Base-by-base conservation (phyloP, 345 rosid species). In the Eucalyptus urophylla region DNA sequence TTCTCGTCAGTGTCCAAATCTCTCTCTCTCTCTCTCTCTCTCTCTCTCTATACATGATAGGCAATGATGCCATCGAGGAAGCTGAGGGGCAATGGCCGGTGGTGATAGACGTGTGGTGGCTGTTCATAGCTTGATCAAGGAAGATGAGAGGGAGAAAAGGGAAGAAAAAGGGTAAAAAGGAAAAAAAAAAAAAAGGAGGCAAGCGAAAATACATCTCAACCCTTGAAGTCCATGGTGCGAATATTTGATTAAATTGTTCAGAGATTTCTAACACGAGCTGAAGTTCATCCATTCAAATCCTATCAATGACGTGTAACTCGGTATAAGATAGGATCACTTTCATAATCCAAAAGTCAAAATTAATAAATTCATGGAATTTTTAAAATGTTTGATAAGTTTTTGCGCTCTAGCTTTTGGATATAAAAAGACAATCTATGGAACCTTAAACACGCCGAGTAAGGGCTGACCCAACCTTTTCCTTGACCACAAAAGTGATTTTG, bases 131-230 rank as follows among this genome's bases (percentile, higher is more conserved):
- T n/a, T n/a, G 37, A 65, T 65, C 76, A n/a, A 65, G 37, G 76
- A n/a, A n/a, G 19, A 65, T 14, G 6, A 14, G 31, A 65, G 76
- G 19, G 16, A 29, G 33, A 6, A 29, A 62, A 29, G 10, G 37
- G 8, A 29, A 62, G 17, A 60, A 27, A 60, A 29, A 13, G 1
- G 16, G 13, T 6, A 13, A 62, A 29, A 62, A 5, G n/a, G 14
- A 0, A 0, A 2, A 6, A 51, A 50, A 6, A 51, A 50, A 6
- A 14, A 7, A n/a, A 0, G 40, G 21, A 65, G 76, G 76, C 9
- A n/a, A 56, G 37, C 21, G 6, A 65, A n/a, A n/a, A 65, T 65
- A 31, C 21, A n/a, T 65, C 21, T 7, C 40, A 7, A n/a, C 37
- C 40, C 40, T 65, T 65, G 76, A 62, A n/a, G 8, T 65, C 76